These are phyloP conservation scores for Somion occarium DNA, from an alignment of 1,284 basidiomycete species.

Conservation along the genomic window DNA sequence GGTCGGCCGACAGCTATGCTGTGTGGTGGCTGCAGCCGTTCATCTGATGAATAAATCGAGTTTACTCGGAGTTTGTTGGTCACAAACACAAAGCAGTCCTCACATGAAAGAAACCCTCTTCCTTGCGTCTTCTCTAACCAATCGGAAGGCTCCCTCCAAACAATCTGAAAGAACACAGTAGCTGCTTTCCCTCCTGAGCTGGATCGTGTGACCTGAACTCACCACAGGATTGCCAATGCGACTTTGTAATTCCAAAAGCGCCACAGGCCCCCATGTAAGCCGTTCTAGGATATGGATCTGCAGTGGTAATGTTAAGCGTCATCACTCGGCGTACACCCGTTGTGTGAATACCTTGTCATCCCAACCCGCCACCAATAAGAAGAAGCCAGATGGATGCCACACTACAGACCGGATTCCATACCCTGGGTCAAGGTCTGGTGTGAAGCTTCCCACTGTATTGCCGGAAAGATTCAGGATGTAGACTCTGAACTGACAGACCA, in stretches of 20 bases:
- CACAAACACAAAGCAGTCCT: constrained; percentile 15
- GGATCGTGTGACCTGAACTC: constrained; percentile 23
- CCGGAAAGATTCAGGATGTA: constrained; percentile 74
- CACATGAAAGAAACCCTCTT: constrained; percentile 80
- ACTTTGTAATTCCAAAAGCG: constrained; percentile 54
- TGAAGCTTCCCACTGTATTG: constrained; percentile 62
- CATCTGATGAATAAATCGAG: constrained; percentile 46
- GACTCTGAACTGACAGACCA: constrained; percentile 83
- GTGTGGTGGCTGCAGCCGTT: constrained; percentile 55
- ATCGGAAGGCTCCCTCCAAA: constrained; percentile 78
- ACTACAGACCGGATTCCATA: constrained; percentile 70
- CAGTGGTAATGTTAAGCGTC: neutral
- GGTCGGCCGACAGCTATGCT: constrained; percentile 42
- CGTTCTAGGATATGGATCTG: constrained; percentile 67
- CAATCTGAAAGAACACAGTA: constrained; percentile 37
- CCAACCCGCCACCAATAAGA: constrained; percentile 77
- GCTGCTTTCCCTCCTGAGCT: neutral
- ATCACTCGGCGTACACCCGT: neutral
- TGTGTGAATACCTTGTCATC: constrained; percentile 64
- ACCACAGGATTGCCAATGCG: constrained; percentile 56
- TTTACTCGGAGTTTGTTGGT: neutral
- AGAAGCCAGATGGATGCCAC: constrained; percentile 83
- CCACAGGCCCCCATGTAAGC: constrained; percentile 73
- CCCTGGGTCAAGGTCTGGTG: constrained; percentile 69
- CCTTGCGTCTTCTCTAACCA: constrained; percentile 80